Evolutionary conservation across 108 stramenopile species (phyloP).

Genomic region (Stephanodiscus triporus): DNA sequence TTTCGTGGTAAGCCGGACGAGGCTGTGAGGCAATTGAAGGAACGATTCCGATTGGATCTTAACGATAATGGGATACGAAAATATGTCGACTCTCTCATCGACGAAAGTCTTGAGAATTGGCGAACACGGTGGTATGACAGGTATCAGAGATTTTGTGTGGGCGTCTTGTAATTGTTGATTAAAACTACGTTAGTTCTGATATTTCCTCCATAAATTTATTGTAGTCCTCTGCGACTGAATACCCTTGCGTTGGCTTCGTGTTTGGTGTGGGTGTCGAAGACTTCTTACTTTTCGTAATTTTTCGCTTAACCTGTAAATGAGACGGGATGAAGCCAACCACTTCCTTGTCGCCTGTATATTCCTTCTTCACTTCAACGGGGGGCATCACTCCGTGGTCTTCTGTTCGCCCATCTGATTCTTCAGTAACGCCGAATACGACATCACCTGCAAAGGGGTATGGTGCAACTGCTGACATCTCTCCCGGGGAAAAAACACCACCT

Average conservation of each 20-base stretch:
- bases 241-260: constrained; percentile 6
- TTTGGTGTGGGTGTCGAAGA: constrained; percentile 8
- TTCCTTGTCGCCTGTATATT: constrained; percentile 70
- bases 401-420: background rate
- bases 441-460: constrained; percentile 42
- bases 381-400: constrained; percentile 1
- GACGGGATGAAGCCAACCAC: constrained; percentile 79
- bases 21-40: constrained; percentile 76
- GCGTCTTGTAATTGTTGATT: constrained; percentile 67
- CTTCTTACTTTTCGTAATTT: constrained; percentile 2
- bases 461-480: constrained; percentile 33
- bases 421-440: constrained; percentile 5
- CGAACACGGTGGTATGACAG: constrained; percentile 94
- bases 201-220: constrained; percentile 58
- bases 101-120: constrained; percentile 95
- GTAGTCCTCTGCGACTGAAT: constrained; percentile 48
- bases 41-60: constrained; percentile 85
- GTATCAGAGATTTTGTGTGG: constrained; percentile 93
- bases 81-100: constrained; percentile 90
- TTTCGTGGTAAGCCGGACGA: constrained; percentile 90
- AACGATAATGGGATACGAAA: constrained; percentile 78
- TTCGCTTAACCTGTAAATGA: constrained; percentile 53
- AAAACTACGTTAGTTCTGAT: constrained; percentile 21
- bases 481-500: constrained; percentile 21
- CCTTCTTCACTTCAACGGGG: constrained; percentile 43